A percentile compares a stretch with the other conserved stretches of the same genome.
Conservation (phyloP, 1,139 yeast genomes). For the Taphrina confusa region DNA sequence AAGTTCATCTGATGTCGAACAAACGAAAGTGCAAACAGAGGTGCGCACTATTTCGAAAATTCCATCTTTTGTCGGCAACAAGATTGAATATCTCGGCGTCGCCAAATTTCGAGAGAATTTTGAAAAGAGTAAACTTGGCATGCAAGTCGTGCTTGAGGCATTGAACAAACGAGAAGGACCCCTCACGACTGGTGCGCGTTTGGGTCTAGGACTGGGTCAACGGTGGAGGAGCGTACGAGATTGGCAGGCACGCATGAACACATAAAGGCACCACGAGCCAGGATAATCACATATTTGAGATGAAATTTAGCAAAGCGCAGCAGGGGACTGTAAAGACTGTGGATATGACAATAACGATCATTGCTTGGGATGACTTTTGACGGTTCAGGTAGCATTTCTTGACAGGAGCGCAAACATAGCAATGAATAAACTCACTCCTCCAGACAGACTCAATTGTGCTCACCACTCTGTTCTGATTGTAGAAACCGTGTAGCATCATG, state of each 20-base stretch:
- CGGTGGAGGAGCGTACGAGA: slow-evolving; percentile 34
- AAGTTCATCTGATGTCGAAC: slow-evolving; percentile 52
- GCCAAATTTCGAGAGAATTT: slow-evolving; percentile 68
- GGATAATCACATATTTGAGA: not conserved
- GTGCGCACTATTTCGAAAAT: slow-evolving; percentile 15
- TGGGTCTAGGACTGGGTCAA: slow-evolving; percentile 28
- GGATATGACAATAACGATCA: no score
- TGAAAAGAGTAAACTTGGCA: slow-evolving; percentile 67
- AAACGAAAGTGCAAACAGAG: slow-evolving; percentile 14
- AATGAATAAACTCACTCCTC: no score
- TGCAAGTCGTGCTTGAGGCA: slow-evolving; percentile 73
- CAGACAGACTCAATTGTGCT: no score
- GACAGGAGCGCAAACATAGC: no score
- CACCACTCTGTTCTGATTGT: no score
- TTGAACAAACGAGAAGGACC: slow-evolving; percentile 49
- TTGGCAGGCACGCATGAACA: slow-evolving; percentile 31
- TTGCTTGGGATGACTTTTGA: no score
- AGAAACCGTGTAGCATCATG: no score
- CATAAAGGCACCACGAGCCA: no score
- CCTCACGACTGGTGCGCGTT: slow-evolving; percentile 31
- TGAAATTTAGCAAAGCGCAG: not conserved
- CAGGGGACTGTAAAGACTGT: no score
- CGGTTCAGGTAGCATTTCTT: no score
- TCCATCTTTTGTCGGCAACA: slow-evolving; percentile 19
- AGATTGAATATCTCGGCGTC: slow-evolving; percentile 80